Evolutionary conservation across 2,329 filamentous ascomycete species (phyloP), one percentile per base, ranked within the genome.

Genomic region (Pseudofabraea citricarpa): DNA sequence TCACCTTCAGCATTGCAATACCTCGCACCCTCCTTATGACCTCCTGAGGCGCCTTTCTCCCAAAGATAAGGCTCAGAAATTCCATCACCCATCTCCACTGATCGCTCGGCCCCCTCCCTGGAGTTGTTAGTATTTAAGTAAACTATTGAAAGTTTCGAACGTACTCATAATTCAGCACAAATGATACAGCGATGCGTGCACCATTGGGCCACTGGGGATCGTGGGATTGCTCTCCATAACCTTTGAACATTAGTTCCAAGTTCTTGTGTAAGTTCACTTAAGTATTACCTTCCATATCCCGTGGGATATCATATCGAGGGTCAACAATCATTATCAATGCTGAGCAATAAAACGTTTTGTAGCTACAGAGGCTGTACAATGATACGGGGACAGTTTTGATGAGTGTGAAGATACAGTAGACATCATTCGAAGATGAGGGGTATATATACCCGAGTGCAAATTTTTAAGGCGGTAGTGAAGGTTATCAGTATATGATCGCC

Each of bases 31-130:
- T 43, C 29, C 18, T 26, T 16, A 21, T 36, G 33, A 10, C 29
- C 45, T 10, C 36, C 39, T 13, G 35, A 47, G 10, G 45, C 51
- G 10, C 62, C 61, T 44, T 63, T 64, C 43, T 63, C 59, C 61
- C 61, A 64, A 6, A 64, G 53, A 42, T 63, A 63, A 7, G 60
- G 58, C 43, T 65, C 62, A 5, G 41, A 58, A 43, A 54, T 56
- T 47, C 36, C 46, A 24, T 54, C 48, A 4, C 49, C 52, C 22
- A 48, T 50, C 15, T 46, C 38, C 3, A 48, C 41, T 2, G 52
- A 47, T 13, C 52, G 48, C 31, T 55, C 53, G 15, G 40, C 53
- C 10, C 53, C 53, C 41, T 55, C 51, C 44, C 35, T 37, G 15
- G 10, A 8, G 16, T 8, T 10, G 5, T 37, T 37, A 37, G 21